Conservation (phyloP, 1,284 basidiomycete species). For the Wallemia ichthyophaga region DNA sequence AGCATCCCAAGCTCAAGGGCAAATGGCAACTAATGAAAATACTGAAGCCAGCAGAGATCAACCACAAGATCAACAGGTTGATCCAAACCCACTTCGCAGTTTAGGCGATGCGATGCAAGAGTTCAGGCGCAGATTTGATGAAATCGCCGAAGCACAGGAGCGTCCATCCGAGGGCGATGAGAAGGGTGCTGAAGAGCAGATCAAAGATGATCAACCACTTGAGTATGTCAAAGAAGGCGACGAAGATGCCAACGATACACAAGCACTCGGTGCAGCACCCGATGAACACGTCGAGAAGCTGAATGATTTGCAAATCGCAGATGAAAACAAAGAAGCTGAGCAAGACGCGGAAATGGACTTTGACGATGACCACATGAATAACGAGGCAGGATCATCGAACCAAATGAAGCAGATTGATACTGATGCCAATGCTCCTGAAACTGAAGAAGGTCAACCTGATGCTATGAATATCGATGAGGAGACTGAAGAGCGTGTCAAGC, state of each 20-base stretch:
- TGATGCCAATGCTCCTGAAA: constrained; percentile 6
- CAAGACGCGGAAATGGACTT: constrained; percentile 11
- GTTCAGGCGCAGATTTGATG: constrained; percentile 51
- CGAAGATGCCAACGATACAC: constrained; percentile 42
- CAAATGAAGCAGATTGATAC: constrained; percentile 1
- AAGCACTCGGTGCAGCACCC: constrained; percentile 61
- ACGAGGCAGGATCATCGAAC: constrained; percentile 3
- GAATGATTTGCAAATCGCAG: constrained; percentile 42
- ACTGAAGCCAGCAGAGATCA: neutral
- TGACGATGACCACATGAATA: constrained; percentile 12
- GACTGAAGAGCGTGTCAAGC: constrained; percentile 9
- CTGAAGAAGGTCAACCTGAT: constrained; percentile 7
- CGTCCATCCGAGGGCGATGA: constrained; percentile 17
- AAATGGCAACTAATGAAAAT: constrained; percentile 1
- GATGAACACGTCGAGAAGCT: constrained; percentile 57
- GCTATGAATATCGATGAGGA: constrained; percentile 14
- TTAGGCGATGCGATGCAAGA: constrained; percentile 64
- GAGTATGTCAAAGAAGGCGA: constrained; percentile 52
- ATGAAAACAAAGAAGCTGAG: constrained; percentile 21
- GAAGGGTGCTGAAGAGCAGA: constrained; percentile 12
- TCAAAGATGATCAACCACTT: constrained; percentile 28
- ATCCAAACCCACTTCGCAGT: constrained; percentile 37
- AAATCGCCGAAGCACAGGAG: constrained; percentile 30
- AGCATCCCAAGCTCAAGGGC: constrained; percentile 1
- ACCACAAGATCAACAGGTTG: neutral